Evolutionary conservation across 345 rosid genomes (phyloP).

Genomic region (Citrus glauca): DNA sequence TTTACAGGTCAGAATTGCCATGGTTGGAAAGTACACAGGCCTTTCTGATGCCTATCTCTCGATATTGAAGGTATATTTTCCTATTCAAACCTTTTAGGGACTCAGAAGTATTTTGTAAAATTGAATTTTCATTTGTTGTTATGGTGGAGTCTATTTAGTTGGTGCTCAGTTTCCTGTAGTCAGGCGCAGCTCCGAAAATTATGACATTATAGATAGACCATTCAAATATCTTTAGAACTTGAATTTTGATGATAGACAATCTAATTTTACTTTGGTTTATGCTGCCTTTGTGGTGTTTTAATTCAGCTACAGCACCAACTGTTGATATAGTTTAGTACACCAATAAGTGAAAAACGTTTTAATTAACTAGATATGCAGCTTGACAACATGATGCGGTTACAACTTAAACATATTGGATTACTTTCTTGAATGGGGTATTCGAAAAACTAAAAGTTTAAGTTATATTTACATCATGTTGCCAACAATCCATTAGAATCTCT

Average conservation of each 20-base stretch:
- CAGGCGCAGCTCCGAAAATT: not conserved
- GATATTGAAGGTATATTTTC: constrained; percentile 51
- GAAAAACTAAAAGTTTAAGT: too few relatives aligned
- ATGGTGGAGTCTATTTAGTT: not conserved
- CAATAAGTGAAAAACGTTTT: too few relatives aligned
- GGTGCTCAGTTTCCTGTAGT: not conserved
- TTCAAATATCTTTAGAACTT: not conserved
- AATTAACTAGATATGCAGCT: too few relatives aligned
- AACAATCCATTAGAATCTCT: too few relatives aligned
- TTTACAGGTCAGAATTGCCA: constrained; percentile 80
- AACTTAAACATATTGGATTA: too few relatives aligned
- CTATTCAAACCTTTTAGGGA: not conserved
- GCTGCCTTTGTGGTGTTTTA: too few relatives aligned
- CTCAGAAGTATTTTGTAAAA: not conserved
- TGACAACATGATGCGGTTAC: too few relatives aligned
- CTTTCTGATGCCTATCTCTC: constrained; percentile 94
- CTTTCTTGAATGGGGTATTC: too few relatives aligned
- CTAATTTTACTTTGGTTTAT: not conserved
- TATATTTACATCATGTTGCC: too few relatives aligned
- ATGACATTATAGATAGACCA: not conserved
- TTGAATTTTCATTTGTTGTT: not conserved
- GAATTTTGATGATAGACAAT: not conserved
- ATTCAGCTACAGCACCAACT: too few relatives aligned
- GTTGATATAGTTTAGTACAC: too few relatives aligned
- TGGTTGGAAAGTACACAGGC: constrained; percentile 94